A percentile compares a stretch with the other conserved stretches of the same genome.
Evolutionary conservation across 2,329 filamentous ascomycete genomes (phyloP).

Genomic region (Stemphylium lycopersici): DNA sequence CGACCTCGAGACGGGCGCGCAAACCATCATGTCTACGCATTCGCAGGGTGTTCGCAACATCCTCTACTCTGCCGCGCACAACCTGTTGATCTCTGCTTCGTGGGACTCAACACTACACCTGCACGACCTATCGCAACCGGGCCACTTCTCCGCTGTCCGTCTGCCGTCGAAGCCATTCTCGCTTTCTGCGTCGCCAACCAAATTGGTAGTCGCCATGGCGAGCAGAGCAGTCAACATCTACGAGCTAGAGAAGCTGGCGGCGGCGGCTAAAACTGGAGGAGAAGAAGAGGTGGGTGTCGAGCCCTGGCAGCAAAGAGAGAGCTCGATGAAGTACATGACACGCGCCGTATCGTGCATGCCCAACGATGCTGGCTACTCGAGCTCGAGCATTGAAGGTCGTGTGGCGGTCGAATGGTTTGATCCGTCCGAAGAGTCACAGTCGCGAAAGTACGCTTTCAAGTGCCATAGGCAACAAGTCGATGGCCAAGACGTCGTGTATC

Average conservation of each 20-base stretch:
- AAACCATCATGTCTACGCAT: slow-evolving; percentile 80
- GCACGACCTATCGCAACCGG: slow-evolving; percentile 66
- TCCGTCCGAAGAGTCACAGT: slow-evolving; percentile 82
- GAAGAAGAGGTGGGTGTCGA: slow-evolving; percentile 59
- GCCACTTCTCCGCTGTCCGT: slow-evolving; percentile 67
- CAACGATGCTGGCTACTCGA: slow-evolving; percentile 91
- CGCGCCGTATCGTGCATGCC: slow-evolving; percentile 95
- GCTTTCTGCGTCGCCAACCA: slow-evolving; percentile 76
- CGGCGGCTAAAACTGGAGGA: slow-evolving; percentile 29
- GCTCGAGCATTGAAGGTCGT: slow-evolving; percentile 89
- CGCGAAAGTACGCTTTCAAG: slow-evolving; percentile 97
- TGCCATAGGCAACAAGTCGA: slow-evolving; percentile 83
- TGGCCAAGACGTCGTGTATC: slow-evolving; percentile 82
- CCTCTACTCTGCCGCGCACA: slow-evolving; percentile 77
- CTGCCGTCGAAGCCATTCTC: slow-evolving; percentile 91
- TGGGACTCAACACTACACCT: slow-evolving; percentile 94
- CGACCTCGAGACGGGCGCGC: slow-evolving; percentile 73
- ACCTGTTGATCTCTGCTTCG: slow-evolving; percentile 83
- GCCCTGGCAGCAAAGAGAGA: slow-evolving; percentile 93
- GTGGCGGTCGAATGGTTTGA: slow-evolving; percentile 99
- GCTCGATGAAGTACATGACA: slow-evolving; percentile 94
- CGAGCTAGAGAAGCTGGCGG: slow-evolving; percentile 73
- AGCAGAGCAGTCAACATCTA: slow-evolving; percentile 94
- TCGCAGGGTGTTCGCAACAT: slow-evolving; percentile 79
- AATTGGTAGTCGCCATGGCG: slow-evolving; percentile 94